Percentiles rank a stretch among this genome's conserved stretches.
phyloP scores from a whole-genome alignment of 1,284 basidiomycete genomes.

The Stygiomarasmius scandens region DNA sequence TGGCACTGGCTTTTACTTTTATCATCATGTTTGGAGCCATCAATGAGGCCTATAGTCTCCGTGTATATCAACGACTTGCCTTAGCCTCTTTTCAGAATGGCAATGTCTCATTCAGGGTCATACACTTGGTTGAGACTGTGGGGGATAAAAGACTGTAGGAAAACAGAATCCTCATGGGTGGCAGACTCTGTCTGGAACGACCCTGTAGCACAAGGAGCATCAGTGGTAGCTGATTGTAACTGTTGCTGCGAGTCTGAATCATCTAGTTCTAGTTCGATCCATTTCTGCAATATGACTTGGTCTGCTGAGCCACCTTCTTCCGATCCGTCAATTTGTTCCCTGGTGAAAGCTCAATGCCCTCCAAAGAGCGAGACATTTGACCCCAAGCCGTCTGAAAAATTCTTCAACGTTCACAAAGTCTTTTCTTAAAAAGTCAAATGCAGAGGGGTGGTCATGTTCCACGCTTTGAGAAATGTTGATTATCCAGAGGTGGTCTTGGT shows the following conservation, averaged over 20 bases:
- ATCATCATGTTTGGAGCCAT: slow-evolving; percentile 5
- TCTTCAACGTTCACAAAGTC: slow-evolving; percentile 95
- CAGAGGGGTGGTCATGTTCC: slow-evolving; percentile 96
- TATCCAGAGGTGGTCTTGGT: slow-evolving; percentile 83
- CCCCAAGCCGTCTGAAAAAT: slow-evolving; percentile 83
- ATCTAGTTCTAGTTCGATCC: slow-evolving; percentile 52
- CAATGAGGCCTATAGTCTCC: slow-evolving; percentile 77
- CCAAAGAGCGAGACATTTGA: slow-evolving; percentile 78
- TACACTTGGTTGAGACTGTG: slow-evolving; percentile 88
- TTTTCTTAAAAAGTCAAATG: slow-evolving; percentile 93
- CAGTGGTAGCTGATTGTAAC: not conserved
- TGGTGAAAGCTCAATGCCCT: slow-evolving; percentile 90
- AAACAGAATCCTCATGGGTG: slow-evolving; percentile 84
- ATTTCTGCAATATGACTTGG: slow-evolving; percentile 48
- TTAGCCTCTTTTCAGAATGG: slow-evolving; percentile 69
- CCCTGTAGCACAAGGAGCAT: slow-evolving; percentile 14
- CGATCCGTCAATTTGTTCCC: slow-evolving; percentile 45
- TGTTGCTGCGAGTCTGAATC: slow-evolving; percentile 13
- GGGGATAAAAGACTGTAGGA: slow-evolving; percentile 90
- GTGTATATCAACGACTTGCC: slow-evolving; percentile 82
- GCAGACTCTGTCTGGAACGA: slow-evolving; percentile 25
- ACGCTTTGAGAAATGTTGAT: slow-evolving; percentile 99
- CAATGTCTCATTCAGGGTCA: slow-evolving; percentile 90
- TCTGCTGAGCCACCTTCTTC: slow-evolving; percentile 33
- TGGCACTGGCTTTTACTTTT: slow-evolving; percentile 14